These are phyloP conservation scores for Telopea speciosissima DNA, from an alignment of 177 flowering plant genomes.

Conservation along the genomic window DNA sequence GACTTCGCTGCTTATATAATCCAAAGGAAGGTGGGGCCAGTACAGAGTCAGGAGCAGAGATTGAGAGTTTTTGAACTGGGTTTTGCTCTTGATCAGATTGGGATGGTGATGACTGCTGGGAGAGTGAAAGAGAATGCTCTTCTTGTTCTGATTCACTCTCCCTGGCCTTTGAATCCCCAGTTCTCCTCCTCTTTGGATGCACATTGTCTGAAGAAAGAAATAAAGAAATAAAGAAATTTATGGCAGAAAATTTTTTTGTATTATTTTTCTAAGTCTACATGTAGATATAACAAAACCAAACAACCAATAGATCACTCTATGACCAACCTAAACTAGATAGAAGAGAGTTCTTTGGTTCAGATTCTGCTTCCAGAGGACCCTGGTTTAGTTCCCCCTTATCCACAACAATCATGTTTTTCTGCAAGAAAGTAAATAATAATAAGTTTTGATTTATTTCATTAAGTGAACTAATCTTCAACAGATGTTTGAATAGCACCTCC, in stretches of 20 bases:
- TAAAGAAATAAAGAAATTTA: constrained; percentile 2
- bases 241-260: background rate
- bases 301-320: background rate
- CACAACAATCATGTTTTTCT: constrained; percentile 24
- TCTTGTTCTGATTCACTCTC: constrained; percentile 66
- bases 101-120: constrained; percentile 81
- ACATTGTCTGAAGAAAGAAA: constrained; percentile 31
- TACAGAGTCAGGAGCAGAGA: constrained; percentile 13
- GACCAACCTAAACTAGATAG: constrained; percentile 35
- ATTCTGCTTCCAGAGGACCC: constrained; percentile 26
- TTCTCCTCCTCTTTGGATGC: constrained; percentile 58
- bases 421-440: constrained; percentile 12
- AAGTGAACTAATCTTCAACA: background rate
- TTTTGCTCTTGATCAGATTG: constrained; percentile 83
- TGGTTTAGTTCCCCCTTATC: constrained; percentile 19
- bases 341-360: constrained; percentile 22
- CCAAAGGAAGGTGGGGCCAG: constrained; percentile 27
- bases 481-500: background rate
- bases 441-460: background rate
- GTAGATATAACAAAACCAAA: background rate
- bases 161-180: constrained; percentile 26
- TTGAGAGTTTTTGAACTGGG: constrained; percentile 19
- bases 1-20: constrained; percentile 27
- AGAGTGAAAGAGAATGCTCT: constrained; percentile 76
- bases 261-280: background rate